Conservation (phyloP, 345 rosid genomes). For the Zanthoxylum bungeanum region DNA sequence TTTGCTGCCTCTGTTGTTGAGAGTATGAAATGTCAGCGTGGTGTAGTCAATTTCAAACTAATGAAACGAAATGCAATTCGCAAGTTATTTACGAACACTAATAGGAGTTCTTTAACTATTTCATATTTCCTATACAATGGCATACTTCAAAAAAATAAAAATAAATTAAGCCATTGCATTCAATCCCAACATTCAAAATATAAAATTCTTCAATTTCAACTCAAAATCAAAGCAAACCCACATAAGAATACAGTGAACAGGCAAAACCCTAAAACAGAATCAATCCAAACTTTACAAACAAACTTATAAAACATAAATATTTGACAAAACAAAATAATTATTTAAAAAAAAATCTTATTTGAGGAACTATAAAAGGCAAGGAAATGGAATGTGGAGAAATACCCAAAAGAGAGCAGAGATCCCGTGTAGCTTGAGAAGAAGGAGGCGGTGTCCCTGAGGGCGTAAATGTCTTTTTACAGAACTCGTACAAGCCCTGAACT, state of each 20-base stretch:
- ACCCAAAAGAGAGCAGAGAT: conserved; percentile 74
- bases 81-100: not conserved
- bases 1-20: not conserved
- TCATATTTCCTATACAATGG: not conserved
- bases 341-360: not conserved
- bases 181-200: not conserved
- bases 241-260: conserved; percentile 5
- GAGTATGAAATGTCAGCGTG: not conserved
- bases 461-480: conserved; percentile 54
- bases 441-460: conserved; percentile 49
- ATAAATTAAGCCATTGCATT: not conserved
- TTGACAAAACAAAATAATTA: not conserved
- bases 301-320: not conserved
- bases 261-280: conserved; percentile 18
- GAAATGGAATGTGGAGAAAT: conserved; percentile 13
- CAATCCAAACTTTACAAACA: conserved; percentile 5
- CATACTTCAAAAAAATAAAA: not conserved
- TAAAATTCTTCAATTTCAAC: conserved; percentile 4
- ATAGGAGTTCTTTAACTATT: not conserved
- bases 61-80: not conserved
- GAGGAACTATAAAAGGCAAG: not conserved
- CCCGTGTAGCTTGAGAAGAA: conserved; percentile 43
- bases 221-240: conserved; percentile 22
- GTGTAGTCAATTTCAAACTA: not conserved
- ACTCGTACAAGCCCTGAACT: conserved; percentile 65